phyloP scores from a whole-genome alignment of 73 alveolate species.

The Diophrys sp. region DNA sequence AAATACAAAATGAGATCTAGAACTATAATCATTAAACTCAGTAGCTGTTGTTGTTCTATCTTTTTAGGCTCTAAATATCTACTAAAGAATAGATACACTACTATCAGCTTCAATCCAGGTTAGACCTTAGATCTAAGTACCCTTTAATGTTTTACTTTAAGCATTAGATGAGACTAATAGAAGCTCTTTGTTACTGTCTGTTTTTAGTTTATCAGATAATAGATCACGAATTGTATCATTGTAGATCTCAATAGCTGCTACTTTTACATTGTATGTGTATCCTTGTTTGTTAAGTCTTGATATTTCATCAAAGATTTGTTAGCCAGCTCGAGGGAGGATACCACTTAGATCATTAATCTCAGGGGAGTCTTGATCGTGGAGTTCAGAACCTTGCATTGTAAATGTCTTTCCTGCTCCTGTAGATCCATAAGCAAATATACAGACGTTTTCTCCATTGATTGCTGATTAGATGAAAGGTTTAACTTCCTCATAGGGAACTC shows the following conservation, averaged over 20 bases:
- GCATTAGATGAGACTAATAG: too few relatives aligned
- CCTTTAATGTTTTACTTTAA: not conserved
- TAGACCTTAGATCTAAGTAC: not conserved
- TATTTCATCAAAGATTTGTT: not conserved
- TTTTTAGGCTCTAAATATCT: not conserved
- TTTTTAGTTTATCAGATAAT: not conserved
- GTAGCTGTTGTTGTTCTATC: not conserved
- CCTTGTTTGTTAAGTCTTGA: not conserved
- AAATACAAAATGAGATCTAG: not conserved
- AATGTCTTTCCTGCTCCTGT: constrained; percentile 10
- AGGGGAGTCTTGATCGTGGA: not conserved
- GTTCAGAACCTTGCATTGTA: constrained; percentile 10
- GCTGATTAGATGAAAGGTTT: not conserved
- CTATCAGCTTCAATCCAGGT: not conserved
- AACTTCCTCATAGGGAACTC: too few relatives aligned
- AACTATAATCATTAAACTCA: not conserved
- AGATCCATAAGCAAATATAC: constrained; percentile 10
- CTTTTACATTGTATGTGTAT: not conserved
- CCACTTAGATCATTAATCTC: not conserved
- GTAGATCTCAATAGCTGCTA: not conserved
- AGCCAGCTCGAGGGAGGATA: not conserved
- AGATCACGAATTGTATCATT: not conserved
- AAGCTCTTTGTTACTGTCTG: not conserved
- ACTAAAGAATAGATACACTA: not conserved
- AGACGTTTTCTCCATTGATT: not conserved